These are phyloP conservation scores for Trypanosoma cruzi DNA, from an alignment of 208 protist species.

Conservation along the genomic window DNA sequence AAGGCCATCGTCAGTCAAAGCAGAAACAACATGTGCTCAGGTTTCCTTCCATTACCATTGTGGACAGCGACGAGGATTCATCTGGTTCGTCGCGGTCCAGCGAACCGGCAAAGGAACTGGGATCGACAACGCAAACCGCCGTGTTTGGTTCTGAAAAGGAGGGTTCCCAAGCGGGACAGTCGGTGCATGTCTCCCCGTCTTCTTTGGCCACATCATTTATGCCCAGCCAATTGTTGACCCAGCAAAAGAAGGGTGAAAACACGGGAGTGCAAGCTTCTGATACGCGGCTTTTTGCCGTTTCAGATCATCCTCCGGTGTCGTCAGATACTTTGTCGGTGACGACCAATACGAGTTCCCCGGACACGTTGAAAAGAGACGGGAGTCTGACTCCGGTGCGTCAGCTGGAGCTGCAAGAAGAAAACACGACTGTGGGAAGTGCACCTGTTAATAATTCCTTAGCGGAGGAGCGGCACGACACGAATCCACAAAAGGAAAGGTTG, in stretches of 20 bases:
- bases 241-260: background rate
- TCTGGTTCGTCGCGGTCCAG: background rate
- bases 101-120: background rate
- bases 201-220: background rate
- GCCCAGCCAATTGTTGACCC: background rate
- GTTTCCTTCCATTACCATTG: constrained; percentile 26
- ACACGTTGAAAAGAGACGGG: background rate
- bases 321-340: background rate
- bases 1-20: background rate
- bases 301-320: background rate
- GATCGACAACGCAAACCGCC: background rate
- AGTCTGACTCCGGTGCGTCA: background rate
- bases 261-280: background rate
- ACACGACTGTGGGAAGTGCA: background rate
- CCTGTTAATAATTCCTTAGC: background rate
- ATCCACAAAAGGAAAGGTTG: background rate
- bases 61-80: constrained; percentile 39
- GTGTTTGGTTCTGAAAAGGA: background rate
- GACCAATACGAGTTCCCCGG: background rate
- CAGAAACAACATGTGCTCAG: constrained; percentile 7
- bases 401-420: too few species aligned
- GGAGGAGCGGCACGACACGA: background rate
- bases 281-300: background rate
- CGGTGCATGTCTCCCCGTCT: background rate
- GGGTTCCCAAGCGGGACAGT: background rate